These are phyloP conservation scores for Malus sieversii DNA, from an alignment of 306 rosid genomes.

Conservation along the genomic window DNA sequence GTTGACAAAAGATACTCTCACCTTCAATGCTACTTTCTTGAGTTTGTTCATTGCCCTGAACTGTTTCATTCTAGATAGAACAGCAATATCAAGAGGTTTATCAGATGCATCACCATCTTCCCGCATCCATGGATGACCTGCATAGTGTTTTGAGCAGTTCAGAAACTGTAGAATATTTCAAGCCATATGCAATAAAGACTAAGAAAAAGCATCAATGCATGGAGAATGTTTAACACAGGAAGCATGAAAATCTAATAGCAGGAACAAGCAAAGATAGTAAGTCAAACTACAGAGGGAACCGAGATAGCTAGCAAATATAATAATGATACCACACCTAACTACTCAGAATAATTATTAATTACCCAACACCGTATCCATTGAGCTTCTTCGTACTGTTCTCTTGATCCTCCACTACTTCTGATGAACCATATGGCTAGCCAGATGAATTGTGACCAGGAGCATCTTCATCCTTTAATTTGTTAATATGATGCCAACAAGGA, in stretches of 20 bases:
- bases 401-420: not conserved
- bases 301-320: not conserved
- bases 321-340: not conserved
- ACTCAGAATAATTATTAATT: not conserved
- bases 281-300: not conserved
- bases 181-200: not conserved
- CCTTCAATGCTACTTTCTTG: conserved; percentile 94
- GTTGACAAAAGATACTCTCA: conserved; percentile 18
- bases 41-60: conserved; percentile 98
- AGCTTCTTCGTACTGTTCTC: not conserved
- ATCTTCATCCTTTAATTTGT: not conserved
- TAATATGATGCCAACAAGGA: conserved; percentile 3
- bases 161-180: not conserved
- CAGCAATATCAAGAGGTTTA: conserved; percentile 92
- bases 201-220: not conserved
- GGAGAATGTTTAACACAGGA: not conserved
- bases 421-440: not conserved
- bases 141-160: conserved; percentile 15
- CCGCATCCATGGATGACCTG: conserved; percentile 99
- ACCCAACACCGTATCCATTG: not conserved
- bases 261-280: not conserved
- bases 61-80: conserved; percentile 88
- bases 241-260: not conserved
- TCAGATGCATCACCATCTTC: conserved; percentile 91
- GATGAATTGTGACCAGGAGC: not conserved